These are phyloP conservation scores for Suillus brevipes DNA, from an alignment of 768 basidiomycete species.

Conservation along the genomic window DNA sequence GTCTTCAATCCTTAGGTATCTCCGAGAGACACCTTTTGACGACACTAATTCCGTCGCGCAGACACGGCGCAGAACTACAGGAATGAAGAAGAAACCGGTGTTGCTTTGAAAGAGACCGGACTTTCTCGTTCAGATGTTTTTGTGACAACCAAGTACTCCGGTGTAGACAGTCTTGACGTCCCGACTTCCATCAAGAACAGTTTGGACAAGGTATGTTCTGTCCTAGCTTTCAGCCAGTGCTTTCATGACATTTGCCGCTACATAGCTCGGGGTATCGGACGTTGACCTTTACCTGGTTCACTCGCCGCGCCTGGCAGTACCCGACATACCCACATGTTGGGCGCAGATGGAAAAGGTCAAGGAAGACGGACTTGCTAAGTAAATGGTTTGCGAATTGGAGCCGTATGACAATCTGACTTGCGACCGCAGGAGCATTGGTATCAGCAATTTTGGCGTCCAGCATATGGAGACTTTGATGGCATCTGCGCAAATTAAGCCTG, in stretches of 20 bases:
- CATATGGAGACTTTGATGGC: conserved; percentile 56
- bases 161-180: conserved; percentile 48
- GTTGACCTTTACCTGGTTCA: conserved; percentile 77
- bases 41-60: conserved; percentile 20
- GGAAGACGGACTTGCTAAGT: conserved; percentile 60
- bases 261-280: conserved; percentile 20
- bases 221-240: conserved; percentile 19
- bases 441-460: conserved; percentile 63
- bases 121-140: conserved; percentile 54
- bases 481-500: conserved; percentile 61
- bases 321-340: conserved; percentile 66
- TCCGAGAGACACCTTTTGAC: background rate
- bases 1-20: conserved; percentile 12
- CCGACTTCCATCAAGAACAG: conserved; percentile 57
- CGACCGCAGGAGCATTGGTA: conserved; percentile 60
- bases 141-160: conserved; percentile 69
- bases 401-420: background rate
- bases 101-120: conserved; percentile 48
- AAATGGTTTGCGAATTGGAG: background rate
- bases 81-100: conserved; percentile 54
- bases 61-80: conserved; percentile 62
- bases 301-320: conserved; percentile 49
- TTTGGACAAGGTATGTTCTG: conserved; percentile 45
- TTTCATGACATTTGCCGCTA: conserved; percentile 19
- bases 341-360: conserved; percentile 60